Evolutionary conservation across 75 land plant genomes (phyloP), one percentile per base, ranked within the genome.

Genomic region (Sequoia sempervirens): DNA sequence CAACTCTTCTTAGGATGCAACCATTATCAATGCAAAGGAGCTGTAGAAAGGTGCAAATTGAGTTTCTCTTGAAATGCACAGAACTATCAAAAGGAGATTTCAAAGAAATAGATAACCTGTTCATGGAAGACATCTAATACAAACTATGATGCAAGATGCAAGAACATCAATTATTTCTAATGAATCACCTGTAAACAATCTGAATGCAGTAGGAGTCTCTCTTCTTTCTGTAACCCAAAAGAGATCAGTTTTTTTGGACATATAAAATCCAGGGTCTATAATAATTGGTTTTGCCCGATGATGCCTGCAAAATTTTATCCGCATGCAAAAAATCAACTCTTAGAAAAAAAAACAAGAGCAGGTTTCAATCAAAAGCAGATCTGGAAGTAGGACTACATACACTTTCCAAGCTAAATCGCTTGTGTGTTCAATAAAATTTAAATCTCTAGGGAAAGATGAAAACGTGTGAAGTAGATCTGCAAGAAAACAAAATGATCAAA

Each of bases 201-300:
- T 95, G 81, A 92, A 95, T 64, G 94, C 90, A 20, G 89, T 90
- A 15, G 97, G 97, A 43, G 91, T 80, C 34, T 84, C 82, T 87
- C 97, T 85, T 50, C 82, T 85, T 47, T 91, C 91, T 79, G 88
- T 73, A 26, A 85, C 92, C 94, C 91, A 90, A 82, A 91, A 92
- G 20, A 95, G 80, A 58, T 95, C 94, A 13, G 90, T 81, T 69
- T 95, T 95, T 52, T 86, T 90, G 34, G 30, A 40, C 89, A 68
- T 54, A 81, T 95, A 94, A 36, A 95, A 92, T 26, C 96, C 97
- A 38, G 97, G 97, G 75, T 95, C 97, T 56, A 95, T 82, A 23
- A 95, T 94, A 83, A 95, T 83, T 13, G 97, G 97, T 90, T 90
- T 91, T 53, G 93, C 97, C 50, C 97, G 85, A 78, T 90, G 89